These are phyloP conservation scores for Xylaria sp. DNA, from an alignment of 2,329 filamentous ascomycete genomes.

Conservation along the genomic window DNA sequence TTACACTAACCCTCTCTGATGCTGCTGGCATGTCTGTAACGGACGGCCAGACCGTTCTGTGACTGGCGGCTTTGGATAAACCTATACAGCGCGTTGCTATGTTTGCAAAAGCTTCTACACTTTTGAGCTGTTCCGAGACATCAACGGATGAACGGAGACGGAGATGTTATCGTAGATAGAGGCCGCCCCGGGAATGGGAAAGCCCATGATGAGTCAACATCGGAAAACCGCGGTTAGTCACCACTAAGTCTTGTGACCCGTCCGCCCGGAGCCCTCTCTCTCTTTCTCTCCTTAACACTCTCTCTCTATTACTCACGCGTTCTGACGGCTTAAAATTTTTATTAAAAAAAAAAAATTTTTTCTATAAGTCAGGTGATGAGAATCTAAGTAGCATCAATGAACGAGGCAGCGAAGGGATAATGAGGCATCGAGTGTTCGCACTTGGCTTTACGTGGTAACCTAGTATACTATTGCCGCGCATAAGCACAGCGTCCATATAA, in stretches of 20 bases:
- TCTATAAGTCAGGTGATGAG: slow-evolving; percentile 10
- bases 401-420: slow-evolving; percentile 4
- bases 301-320: background rate
- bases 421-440: background rate
- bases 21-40: background rate
- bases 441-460: background rate
- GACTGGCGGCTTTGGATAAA: background rate
- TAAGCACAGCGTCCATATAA: slow-evolving; percentile 21
- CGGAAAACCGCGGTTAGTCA: slow-evolving; percentile 18
- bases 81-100: background rate
- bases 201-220: slow-evolving; percentile 28
- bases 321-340: no score
- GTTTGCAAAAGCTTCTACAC: background rate
- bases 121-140: slow-evolving; percentile 8
- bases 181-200: slow-evolving; percentile 18
- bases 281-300: background rate
- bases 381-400: background rate
- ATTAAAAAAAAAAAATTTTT: no score
- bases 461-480: background rate
- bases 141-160: background rate
- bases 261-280: background rate
- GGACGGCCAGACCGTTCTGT: slow-evolving; percentile 26
- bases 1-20: background rate
- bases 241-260: slow-evolving; percentile 25
- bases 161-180: slow-evolving; percentile 5